A percentile compares a stretch with the other conserved stretches of the same genome.
Evolutionary conservation across 2,329 filamentous ascomycete genomes (phyloP).

Genomic region (Capronia americana): DNA sequence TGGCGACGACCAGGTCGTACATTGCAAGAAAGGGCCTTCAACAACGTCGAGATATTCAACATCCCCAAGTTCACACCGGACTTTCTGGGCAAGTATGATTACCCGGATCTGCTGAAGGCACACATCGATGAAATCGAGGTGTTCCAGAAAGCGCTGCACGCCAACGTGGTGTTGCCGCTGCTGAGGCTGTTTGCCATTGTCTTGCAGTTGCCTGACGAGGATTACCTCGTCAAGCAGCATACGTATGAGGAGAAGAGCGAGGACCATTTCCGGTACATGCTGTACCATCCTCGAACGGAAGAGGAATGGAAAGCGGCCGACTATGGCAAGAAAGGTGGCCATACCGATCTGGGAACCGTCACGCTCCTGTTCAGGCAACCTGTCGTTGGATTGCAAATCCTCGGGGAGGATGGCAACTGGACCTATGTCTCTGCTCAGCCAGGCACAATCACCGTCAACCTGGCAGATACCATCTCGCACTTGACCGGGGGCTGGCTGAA

Average conservation of each 20-base stretch:
- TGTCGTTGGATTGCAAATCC: slow-evolving; percentile 62
- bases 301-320: slow-evolving; percentile 55
- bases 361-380: slow-evolving; percentile 65
- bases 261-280: slow-evolving; percentile 67
- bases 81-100: slow-evolving; percentile 47
- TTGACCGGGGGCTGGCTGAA: slow-evolving; percentile 59
- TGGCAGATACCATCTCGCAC: slow-evolving; percentile 56
- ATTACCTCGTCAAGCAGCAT: slow-evolving; percentile 63
- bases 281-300: slow-evolving; percentile 56
- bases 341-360: slow-evolving; percentile 63
- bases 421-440: slow-evolving; percentile 55
- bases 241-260: slow-evolving; percentile 63
- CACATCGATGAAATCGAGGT: slow-evolving; percentile 61
- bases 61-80: slow-evolving; percentile 62
- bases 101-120: slow-evolving; percentile 57
- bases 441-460: slow-evolving; percentile 59
- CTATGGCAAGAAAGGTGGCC: slow-evolving; percentile 54
- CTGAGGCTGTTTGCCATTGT: slow-evolving; percentile 65
- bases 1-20: slow-evolving; percentile 55
- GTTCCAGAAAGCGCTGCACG: slow-evolving; percentile 60
- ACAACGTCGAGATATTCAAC: slow-evolving; percentile 67
- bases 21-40: slow-evolving; percentile 43
- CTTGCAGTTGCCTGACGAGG: slow-evolving; percentile 64
- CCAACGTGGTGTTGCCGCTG: slow-evolving; percentile 61
- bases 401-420: slow-evolving; percentile 54